phyloP scores from a whole-genome alignment of 768 basidiomycete genomes.

The Butyriboletus loyo region DNA sequence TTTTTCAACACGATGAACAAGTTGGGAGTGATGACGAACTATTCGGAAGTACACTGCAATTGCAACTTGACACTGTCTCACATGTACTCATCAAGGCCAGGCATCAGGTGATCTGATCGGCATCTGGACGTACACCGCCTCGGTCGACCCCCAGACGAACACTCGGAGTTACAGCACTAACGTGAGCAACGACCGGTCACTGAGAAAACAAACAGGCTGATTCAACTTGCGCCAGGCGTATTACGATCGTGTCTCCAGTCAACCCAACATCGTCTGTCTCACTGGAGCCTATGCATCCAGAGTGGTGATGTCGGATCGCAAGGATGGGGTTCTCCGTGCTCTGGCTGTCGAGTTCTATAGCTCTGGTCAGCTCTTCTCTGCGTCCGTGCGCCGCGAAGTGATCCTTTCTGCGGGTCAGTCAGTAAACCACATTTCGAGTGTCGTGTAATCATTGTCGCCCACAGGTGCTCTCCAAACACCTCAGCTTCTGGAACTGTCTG shows the following conservation, averaged over 20 bases:
- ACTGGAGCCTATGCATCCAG: constrained; percentile 25
- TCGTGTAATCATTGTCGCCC: background rate
- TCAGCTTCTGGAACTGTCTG: constrained; percentile 35
- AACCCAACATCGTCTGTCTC: constrained; percentile 23
- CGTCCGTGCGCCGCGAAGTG: constrained; percentile 17
- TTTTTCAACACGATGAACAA: constrained; percentile 18
- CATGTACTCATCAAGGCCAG: background rate
- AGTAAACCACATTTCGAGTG: background rate
- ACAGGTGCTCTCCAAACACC: constrained; percentile 32
- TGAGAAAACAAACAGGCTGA: background rate
- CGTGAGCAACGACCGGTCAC: background rate
- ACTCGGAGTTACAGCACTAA: constrained; percentile 15
- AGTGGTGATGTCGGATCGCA: constrained; percentile 12
- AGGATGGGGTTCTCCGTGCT: constrained; percentile 6
- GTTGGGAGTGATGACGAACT: constrained; percentile 10
- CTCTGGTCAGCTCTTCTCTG: constrained; percentile 15
- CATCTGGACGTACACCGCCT: constrained; percentile 16
- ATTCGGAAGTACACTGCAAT: constrained; percentile 7
- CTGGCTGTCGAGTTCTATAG: constrained; percentile 22
- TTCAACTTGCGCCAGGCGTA: constrained; percentile 8
- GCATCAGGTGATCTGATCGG: constrained; percentile 14
- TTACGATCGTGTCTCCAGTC: constrained; percentile 16
- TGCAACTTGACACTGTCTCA: background rate
- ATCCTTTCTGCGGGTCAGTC: constrained; percentile 17
- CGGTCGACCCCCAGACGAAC: constrained; percentile 14